A percentile compares a stretch with the other conserved stretches of the same genome.
phyloP scores from a whole-genome alignment of 768 basidiomycete genomes.

The Kwoniella heveanensis region DNA sequence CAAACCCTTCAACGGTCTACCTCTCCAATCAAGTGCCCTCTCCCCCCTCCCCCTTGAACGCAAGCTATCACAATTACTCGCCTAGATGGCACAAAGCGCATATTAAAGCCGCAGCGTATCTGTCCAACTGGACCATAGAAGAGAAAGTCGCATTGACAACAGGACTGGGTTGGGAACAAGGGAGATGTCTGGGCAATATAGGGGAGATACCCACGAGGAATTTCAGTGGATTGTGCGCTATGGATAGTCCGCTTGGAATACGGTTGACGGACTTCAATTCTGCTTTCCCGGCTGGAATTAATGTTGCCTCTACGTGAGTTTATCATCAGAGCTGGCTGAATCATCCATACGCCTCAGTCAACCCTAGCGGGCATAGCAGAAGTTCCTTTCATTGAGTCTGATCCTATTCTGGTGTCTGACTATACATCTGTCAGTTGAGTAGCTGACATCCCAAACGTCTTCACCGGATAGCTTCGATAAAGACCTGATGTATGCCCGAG shows the following conservation, averaged over 20 bases:
- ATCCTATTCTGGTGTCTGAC: too few relatives aligned
- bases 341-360: too few relatives aligned
- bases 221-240: conserved; percentile 53
- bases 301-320: conserved; percentile 74
- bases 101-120: conserved; percentile 42
- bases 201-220: conserved; percentile 21
- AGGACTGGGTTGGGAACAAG: conserved; percentile 57
- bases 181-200: conserved; percentile 49
- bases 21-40: conserved; percentile 17
- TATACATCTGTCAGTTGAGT: too few relatives aligned
- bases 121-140: conserved; percentile 61
- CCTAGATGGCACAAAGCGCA: conserved; percentile 50
- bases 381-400: too few relatives aligned
- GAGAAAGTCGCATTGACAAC: conserved; percentile 66
- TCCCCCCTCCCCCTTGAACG: conserved; percentile 3
- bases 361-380: background rate
- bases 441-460: too few relatives aligned
- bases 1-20: conserved; percentile 2
- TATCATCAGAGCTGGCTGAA: too few relatives aligned
- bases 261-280: conserved; percentile 73
- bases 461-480: conserved; percentile 65
- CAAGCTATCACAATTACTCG: conserved; percentile 8
- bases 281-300: conserved; percentile 81
- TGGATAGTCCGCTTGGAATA: conserved; percentile 71
- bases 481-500: conserved; percentile 72